phyloP scores from a whole-genome alignment of 805 yeast genomes.

The Zygotorulaspora sp. region DNA sequence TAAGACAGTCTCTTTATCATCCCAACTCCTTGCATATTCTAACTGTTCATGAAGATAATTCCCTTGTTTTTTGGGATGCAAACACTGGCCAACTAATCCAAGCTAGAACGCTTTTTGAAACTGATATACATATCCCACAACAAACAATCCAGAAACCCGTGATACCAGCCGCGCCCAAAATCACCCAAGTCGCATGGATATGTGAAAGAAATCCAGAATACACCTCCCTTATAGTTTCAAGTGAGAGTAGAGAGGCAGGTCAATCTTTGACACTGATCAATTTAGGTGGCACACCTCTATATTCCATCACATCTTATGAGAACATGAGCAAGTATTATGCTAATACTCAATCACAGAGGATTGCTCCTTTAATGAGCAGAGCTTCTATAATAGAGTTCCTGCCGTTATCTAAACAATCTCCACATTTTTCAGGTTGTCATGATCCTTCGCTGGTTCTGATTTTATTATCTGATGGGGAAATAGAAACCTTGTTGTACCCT shows the following conservation, averaged over 20 bases:
- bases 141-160: constrained; percentile 18
- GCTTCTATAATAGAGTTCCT: constrained; percentile 45
- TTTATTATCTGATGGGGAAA: constrained; percentile 56
- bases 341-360: constrained; percentile 49
- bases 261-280: constrained; percentile 53
- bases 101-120: constrained; percentile 68
- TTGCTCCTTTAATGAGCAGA: constrained; percentile 50
- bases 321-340: constrained; percentile 76
- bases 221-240: constrained; percentile 67
- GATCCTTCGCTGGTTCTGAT: constrained; percentile 65
- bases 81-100: constrained; percentile 66
- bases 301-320: constrained; percentile 76
- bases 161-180: constrained; percentile 33
- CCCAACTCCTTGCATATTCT: constrained; percentile 87
- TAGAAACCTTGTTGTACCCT: constrained; percentile 58
- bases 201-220: constrained; percentile 76
- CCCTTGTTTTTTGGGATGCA: constrained; percentile 91
- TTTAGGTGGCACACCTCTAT: constrained; percentile 75
- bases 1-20: constrained; percentile 66
- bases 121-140: constrained; percentile 54
- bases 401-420: constrained; percentile 57
- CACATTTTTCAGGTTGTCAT: constrained; percentile 76
- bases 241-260: constrained; percentile 50
- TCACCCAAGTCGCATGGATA: constrained; percentile 66
- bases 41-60: constrained; percentile 76